Base-by-base conservation (phyloP, 2,329 filamentous ascomycete species). In the Aspergillus sp. region DNA sequence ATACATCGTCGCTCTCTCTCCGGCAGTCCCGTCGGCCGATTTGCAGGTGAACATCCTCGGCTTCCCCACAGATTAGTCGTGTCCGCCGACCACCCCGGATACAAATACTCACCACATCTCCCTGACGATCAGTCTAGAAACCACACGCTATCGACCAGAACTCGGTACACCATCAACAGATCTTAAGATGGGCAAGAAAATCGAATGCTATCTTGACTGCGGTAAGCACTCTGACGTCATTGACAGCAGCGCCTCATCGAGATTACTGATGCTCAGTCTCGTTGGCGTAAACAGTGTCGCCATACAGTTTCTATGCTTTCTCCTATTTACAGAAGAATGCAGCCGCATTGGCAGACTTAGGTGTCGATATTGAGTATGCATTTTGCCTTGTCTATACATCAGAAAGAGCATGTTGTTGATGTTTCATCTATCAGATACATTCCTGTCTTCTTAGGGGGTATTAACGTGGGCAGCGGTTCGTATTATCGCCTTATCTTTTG, bases 391-490 rank as follows among this genome's bases (percentile, higher is more conserved):
- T n/a, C 36, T 70, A 9, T 7, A 7, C 10, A 11, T 45, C 18
- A 18, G 20, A 57, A 12, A 12, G 18, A 52, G 12, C 20, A 47
- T 26, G 9, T 16, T 9, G 14, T 12, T n/a, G 18, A 53, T 62
- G 16, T 10, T 12, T 3, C 47, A 50, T 9, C 14, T 6, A n/a
- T n/a, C 2, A 91, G 88, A 54, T 84, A 90, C 66, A 82, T 89
- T 63, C 91, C 91, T 14, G 81, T 92, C 54, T 88, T 93, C 69
- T 80, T 94, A 14, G 87, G 86, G 26, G 88, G 82, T 50, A 85
- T 91, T 69, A 90, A 87, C 69, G 78, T 80, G 39, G 81, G 78
- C 20, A 83, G 83, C 49, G 85, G 85, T 87, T 75, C 58, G 73
- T 62, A 14, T 32, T n/a, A 51, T 31, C 18, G 52, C 32, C 14